Base-by-base conservation (phyloP, 2,329 filamentous ascomycete species). In the Annulohypoxylon truncatum region DNA sequence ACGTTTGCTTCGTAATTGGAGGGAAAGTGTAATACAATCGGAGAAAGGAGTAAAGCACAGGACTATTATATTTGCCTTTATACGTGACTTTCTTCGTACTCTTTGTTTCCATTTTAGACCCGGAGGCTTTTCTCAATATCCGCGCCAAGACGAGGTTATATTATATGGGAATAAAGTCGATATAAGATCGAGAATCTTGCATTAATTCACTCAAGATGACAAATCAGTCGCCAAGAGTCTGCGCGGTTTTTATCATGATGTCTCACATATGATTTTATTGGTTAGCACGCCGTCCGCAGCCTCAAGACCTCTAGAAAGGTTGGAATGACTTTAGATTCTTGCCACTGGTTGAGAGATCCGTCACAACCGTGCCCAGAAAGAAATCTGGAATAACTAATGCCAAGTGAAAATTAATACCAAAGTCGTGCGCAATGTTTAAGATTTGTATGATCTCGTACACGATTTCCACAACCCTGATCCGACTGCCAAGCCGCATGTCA, bases 401-500 rank as follows among this genome's bases (percentile, higher is more conserved):
- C 61, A 65, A 62, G 57, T 51, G 20, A 2, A 2, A 50, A 24
- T 46, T 55, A 46, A 44, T 52, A 33, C 40, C n/a, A 46, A 15
- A 44, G 5, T 20, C 22, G 44, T 42, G 33, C 40, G 56, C 35
- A 13, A 22, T 20, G 52, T 61, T 42, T 33, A 22, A 46, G 31
- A 47, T 54, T 56, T 62, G 15, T 54, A 29, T 50, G 52, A 66
- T 61, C 42, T 33, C 12, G 44, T 46, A 52, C 38, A 46, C 35
- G 33, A 24, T 53, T 48, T 31, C 53, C 38, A 22, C 61, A 48
- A 64, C 56, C 48, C 42, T 53, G 48, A 66, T 69, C 64, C 60
- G 67, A 64, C 44, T 40, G 67, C 67, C 67, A 69, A 69, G 67
- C 6, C 52, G 38, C 24, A 31, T 47, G 66, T 62, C 52, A 57